A percentile compares a stretch with the other conserved stretches of the same genome.
Conservation (phyloP, 176 grass and related monocot genomes). For the Poa annua region DNA sequence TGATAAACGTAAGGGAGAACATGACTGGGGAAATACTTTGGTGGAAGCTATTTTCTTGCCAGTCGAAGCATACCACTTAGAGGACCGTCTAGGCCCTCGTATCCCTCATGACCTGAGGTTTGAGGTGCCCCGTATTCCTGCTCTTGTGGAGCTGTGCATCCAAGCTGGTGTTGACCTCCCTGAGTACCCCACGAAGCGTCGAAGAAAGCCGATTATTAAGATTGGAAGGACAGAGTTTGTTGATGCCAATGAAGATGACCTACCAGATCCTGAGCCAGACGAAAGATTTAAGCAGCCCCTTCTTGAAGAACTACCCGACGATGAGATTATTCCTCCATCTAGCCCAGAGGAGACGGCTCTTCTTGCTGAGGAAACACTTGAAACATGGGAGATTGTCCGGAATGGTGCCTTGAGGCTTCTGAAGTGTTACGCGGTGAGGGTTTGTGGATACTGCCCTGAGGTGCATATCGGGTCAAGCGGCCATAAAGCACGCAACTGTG, state of each 20-base stretch:
- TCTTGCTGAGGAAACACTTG: constrained; percentile 71
- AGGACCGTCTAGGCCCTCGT: constrained; percentile 73
- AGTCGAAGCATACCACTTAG: constrained; percentile 85
- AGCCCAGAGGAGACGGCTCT: constrained; percentile 60
- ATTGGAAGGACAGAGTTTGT: constrained; percentile 76
- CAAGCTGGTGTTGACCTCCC: constrained; percentile 87
- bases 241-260: constrained; percentile 89
- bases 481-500: constrained; percentile 92
- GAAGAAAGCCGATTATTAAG: constrained; percentile 80
- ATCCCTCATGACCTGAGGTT: constrained; percentile 88
- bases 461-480: constrained; percentile 78
- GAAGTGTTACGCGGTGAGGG: constrained; percentile 82
- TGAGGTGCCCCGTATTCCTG: constrained; percentile 62
- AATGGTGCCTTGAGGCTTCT: constrained; percentile 68
- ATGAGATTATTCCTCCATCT: constrained; percentile 46
- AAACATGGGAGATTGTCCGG: constrained; percentile 67
- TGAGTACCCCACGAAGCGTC: constrained; percentile 75
- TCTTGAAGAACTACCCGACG: constrained; percentile 59
- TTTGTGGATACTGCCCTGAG: constrained; percentile 94
- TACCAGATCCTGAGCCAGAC: constrained; percentile 66
- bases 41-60: constrained; percentile 77
- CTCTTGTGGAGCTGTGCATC: constrained; percentile 87
- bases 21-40: constrained; percentile 78
- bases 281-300: constrained; percentile 58
- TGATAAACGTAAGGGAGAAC: constrained; percentile 65